Evolutionary conservation across 345 rosid genomes (phyloP).

Genomic region (Brassica cretica): DNA sequence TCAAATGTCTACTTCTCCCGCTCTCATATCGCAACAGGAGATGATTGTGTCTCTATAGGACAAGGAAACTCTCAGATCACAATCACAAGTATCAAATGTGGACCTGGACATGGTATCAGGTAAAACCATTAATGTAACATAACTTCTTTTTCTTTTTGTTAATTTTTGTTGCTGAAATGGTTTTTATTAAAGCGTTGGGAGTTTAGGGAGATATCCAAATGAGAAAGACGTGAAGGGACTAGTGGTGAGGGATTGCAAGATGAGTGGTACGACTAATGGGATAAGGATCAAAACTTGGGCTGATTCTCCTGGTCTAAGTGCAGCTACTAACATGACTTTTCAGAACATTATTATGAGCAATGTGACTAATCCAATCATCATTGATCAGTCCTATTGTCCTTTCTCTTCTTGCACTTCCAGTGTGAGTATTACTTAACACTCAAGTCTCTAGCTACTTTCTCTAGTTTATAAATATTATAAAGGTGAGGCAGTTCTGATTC

Average conservation of each 20-base stretch:
- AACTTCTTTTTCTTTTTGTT: not conserved
- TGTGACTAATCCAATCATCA: constrained; percentile 59
- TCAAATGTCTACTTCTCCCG: constrained; percentile 33
- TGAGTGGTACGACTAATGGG: constrained; percentile 51
- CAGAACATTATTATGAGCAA: constrained; percentile 53
- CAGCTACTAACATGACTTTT: constrained; percentile 63
- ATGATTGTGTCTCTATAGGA: constrained; percentile 52
- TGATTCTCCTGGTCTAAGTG: constrained; percentile 50
- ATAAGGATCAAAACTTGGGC: constrained; percentile 73
- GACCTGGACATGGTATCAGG: constrained; percentile 51
- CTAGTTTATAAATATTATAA: not conserved
- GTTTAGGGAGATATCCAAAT: constrained; percentile 52
- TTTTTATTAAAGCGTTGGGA: constrained; percentile 48
- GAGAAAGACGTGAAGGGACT: constrained; percentile 56
- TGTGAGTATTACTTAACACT: constrained; percentile 37
- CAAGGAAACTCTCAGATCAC: constrained; percentile 42
- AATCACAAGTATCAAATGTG: constrained; percentile 46
- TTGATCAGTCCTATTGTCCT: constrained; percentile 61
- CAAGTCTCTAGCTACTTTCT: not conserved
- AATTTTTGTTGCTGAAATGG: not conserved
- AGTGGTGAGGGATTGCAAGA: constrained; percentile 51
- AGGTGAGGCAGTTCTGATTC: not conserved
- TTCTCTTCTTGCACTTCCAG: constrained; percentile 46
- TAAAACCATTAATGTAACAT: not conserved
- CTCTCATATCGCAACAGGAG: constrained; percentile 53